Percentiles rank a stretch among this genome's conserved stretches.
Conservation (phyloP, 768 basidiomycete species). For the Mycena floridula region DNA sequence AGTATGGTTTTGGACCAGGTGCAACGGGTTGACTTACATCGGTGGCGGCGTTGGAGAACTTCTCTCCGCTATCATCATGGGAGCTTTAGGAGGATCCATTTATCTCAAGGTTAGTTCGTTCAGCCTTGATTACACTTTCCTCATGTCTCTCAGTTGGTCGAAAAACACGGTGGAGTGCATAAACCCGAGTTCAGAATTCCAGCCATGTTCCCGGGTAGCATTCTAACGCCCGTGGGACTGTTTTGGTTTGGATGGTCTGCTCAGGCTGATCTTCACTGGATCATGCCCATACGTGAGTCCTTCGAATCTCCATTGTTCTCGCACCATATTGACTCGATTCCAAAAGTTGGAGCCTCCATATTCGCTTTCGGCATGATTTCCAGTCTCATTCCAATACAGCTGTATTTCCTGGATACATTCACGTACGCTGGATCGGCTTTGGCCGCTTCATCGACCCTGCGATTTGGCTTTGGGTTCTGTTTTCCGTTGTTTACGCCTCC, state of each 20-base stretch:
- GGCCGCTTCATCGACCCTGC: conserved; percentile 61
- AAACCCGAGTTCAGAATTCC: conserved; percentile 1
- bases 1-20: conserved; percentile 48
- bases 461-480: conserved; percentile 39
- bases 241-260: conserved; percentile 83
- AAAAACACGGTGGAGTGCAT: not conserved
- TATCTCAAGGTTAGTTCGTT: not conserved
- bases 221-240: not conserved
- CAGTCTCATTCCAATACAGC: conserved; percentile 54
- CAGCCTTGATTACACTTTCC: not conserved
- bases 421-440: conserved; percentile 64
- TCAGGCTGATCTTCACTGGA: conserved; percentile 59
- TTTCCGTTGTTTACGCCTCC: conserved; percentile 48
- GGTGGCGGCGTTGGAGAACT: conserved; percentile 53
- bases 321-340: not conserved
- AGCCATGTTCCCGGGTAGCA: not conserved
- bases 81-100: conserved; percentile 22
- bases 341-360: not conserved
- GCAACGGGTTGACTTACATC: conserved; percentile 47
- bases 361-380: not conserved
- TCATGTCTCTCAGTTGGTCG: not conserved
- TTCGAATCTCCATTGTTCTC: conserved; percentile 33
- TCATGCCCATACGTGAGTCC: conserved; percentile 65
- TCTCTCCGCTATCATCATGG: conserved; percentile 37
- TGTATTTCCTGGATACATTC: conserved; percentile 71